Base-by-base conservation (phyloP, 768 basidiomycete genomes). In the Collybia nuda region DNA sequence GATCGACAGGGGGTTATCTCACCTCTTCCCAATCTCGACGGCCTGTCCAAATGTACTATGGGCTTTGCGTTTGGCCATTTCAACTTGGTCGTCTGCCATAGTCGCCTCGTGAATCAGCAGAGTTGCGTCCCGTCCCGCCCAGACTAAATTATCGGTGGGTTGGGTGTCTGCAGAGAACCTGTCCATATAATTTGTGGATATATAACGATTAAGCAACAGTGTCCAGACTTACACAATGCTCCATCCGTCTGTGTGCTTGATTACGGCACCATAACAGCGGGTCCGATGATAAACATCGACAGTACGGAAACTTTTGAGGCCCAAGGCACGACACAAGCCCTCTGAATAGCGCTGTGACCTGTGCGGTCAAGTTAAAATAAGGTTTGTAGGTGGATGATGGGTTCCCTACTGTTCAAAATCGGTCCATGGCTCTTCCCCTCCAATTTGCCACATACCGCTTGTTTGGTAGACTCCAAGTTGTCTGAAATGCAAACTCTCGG, bases 61-160 rank as follows among this genome's bases (percentile, higher is more conserved):
- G 3, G 85, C 85, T 70, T 96, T 98, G 35, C 68, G 67, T 1
- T 58, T 60, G 0, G 94, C 94, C 68, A 90, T 66, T 11, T 85
- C 85, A 17, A 72, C 79, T 60, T 94, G 82, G 48, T 88, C 89
- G 59, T 98, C 89, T 1, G 84, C 89, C 80, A 98, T 86, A 2
- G 93, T 93, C 0, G 95, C 91, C 65, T 98, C 96, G 60, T 98
- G 96, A 26, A 98, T 93, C 37, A 98, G 74, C 1, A 98, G 70
- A 0, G 93, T 93, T 0, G 88, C 86, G 38, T 69, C 61, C 52
- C 73, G 60, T 0, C 90, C 95, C 0, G 81, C 84, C 39, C 73
- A 63, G 19, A 86, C 81, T 3, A 98, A 73, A 22, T 73, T 74
- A 9, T 85, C 71, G 7, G 85, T 81, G 0, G 96, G 94, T 62